Conservation (phyloP, 1,139 yeast genomes). For the Hemisphaericaspora subhashii region DNA sequence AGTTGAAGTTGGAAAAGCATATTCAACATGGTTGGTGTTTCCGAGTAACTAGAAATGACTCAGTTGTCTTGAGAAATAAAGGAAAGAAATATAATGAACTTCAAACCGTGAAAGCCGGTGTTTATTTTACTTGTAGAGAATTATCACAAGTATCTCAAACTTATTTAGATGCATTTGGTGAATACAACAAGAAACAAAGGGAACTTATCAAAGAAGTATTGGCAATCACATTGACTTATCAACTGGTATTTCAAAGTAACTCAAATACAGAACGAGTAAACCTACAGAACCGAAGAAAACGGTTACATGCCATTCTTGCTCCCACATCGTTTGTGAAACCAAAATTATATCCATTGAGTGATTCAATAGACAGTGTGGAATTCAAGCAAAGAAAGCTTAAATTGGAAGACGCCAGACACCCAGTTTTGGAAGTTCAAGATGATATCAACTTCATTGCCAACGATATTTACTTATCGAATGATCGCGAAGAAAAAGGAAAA, state of each 20-base stretch:
- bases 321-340: conserved; percentile 83
- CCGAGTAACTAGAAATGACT: conserved; percentile 87
- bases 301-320: conserved; percentile 77
- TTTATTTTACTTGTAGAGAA: conserved; percentile 75
- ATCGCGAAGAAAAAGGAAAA: conserved; percentile 34
- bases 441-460: conserved; percentile 85
- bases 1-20: conserved; percentile 84
- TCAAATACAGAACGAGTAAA: too few relatives aligned
- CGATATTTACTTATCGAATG: conserved; percentile 58
- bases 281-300: too few relatives aligned
- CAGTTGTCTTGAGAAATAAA: conserved; percentile 67
- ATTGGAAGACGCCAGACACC: conserved; percentile 81
- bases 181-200: conserved; percentile 73
- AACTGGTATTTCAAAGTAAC: conserved; percentile 75
- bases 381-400: conserved; percentile 50
- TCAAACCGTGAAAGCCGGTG: conserved; percentile 93
- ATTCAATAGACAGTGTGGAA: conserved; percentile 23
- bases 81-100: conserved; percentile 67
- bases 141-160: conserved; percentile 61
- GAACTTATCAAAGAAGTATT: conserved; percentile 81
- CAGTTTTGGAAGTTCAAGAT: conserved; percentile 90
- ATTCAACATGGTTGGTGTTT: conserved; percentile 91
- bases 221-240: conserved; percentile 74
- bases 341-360: conserved; percentile 48
- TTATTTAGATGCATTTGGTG: conserved; percentile 57